Conservation (phyloP, 805 yeast species). For the Geotrichum ghanense region DNA sequence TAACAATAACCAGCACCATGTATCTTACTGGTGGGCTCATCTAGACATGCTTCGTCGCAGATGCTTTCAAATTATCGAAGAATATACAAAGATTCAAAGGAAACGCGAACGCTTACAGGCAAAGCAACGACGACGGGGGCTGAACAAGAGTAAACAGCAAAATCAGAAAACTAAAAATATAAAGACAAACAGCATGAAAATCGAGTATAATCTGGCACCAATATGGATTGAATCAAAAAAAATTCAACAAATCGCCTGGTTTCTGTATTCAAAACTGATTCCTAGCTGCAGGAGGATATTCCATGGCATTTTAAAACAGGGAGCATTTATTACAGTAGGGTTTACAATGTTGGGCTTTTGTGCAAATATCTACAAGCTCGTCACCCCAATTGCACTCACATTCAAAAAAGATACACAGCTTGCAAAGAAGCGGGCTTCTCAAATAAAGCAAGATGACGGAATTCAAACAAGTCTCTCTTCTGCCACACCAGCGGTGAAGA, state of each 20-base stretch:
- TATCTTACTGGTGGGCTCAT: background rate
- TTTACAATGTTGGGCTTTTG: background rate
- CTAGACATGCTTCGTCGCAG: background rate
- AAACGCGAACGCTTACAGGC: too few species aligned
- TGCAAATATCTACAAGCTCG: background rate
- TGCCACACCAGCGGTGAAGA: too few species aligned
- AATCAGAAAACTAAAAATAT: too few species aligned
- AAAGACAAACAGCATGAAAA: too few species aligned
- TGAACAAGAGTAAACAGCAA: background rate
- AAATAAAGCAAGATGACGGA: too few species aligned
- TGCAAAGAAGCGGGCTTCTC: background rate
- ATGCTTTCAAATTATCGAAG: background rate
- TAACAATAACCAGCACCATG: background rate
- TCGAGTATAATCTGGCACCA: too few species aligned
- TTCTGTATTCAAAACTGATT: background rate
- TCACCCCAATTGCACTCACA: background rate
- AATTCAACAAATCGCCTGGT: background rate
- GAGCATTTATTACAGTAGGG: constrained; percentile 1
- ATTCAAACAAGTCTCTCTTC: too few species aligned
- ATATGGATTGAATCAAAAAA: background rate
- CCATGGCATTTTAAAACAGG: background rate
- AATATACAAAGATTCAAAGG: background rate
- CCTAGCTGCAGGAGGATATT: background rate
- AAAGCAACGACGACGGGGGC: background rate
- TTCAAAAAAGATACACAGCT: background rate